Percentiles rank a stretch among this genome's conserved stretches.
Evolutionary conservation across 2,329 filamentous ascomycete genomes (phyloP).

Genomic region (Xylariaceae sp.): DNA sequence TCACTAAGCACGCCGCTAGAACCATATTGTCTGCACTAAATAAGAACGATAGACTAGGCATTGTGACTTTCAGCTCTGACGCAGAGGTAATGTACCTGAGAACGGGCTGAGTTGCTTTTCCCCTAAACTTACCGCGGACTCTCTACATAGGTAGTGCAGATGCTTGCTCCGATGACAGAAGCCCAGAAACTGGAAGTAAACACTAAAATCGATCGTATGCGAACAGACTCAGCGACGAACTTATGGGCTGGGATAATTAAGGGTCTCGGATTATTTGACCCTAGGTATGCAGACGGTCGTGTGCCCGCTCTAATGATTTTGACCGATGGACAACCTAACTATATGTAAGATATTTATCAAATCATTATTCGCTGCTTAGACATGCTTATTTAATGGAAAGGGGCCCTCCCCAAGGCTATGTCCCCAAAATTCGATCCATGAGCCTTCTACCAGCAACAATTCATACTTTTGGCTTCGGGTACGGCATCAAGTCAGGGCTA

Average conservation of each 20-base stretch:
- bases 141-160: constrained; percentile 46
- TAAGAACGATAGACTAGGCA: constrained; percentile 60
- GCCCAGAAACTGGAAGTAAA: constrained; percentile 51
- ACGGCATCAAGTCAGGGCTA: constrained; percentile 55
- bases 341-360: constrained; percentile 45
- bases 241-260: constrained; percentile 62
- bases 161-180: constrained; percentile 54
- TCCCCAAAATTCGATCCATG: constrained; percentile 57
- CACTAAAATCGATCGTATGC: constrained; percentile 51
- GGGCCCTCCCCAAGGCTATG: constrained; percentile 58
- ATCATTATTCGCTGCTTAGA: not conserved
- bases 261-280: constrained; percentile 55
- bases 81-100: constrained; percentile 40
- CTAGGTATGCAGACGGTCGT: constrained; percentile 40
- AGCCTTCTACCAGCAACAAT: constrained; percentile 50
- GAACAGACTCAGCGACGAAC: constrained; percentile 52
- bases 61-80: constrained; percentile 58
- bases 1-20: constrained; percentile 64
- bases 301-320: constrained; percentile 60
- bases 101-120: no score
- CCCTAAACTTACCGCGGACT: not conserved
- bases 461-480: constrained; percentile 63
- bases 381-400: constrained; percentile 33
- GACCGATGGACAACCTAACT: constrained; percentile 62
- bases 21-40: constrained; percentile 64